These are phyloP conservation scores for Daldinia concentrica DNA, from an alignment of 495 filamentous ascomycete genomes.

Conservation along the genomic window DNA sequence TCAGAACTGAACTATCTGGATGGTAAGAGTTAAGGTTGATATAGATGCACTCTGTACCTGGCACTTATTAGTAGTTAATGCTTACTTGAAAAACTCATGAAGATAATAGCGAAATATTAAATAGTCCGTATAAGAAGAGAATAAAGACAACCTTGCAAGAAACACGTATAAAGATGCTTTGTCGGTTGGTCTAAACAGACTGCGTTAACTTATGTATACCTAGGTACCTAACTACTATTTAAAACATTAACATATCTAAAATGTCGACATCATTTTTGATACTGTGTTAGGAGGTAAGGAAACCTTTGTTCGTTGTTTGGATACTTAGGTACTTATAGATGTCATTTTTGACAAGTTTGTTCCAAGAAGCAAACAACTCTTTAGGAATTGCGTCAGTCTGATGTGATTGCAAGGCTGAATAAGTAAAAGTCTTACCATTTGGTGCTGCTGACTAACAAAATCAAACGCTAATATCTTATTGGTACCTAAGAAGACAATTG, in stretches of 20 bases:
- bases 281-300: too few species aligned
- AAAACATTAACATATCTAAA: too few species aligned
- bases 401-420: not conserved
- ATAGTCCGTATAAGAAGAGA: not conserved
- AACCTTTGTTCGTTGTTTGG: too few species aligned
- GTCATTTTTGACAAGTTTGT: too few species aligned
- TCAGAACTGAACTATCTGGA: not conserved
- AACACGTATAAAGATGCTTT: not conserved
- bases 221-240: too few species aligned
- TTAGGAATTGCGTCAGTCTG: too few species aligned
- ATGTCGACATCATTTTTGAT: too few species aligned
- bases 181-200: not conserved
- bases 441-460: not conserved
- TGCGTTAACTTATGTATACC: not conserved
- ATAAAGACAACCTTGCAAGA: not conserved
- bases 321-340: too few species aligned
- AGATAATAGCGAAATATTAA: not conserved
- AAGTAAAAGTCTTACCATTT: not conserved
- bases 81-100: not conserved
- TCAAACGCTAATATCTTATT: not conserved
- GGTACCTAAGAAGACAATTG: not conserved
- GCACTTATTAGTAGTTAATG: not conserved
- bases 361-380: too few species aligned
- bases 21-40: too few species aligned
- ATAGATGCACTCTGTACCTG: too few species aligned